Evolutionary conservation across 2,329 filamentous ascomycete genomes (phyloP).

Genomic region (Botrytis paeoniae): DNA sequence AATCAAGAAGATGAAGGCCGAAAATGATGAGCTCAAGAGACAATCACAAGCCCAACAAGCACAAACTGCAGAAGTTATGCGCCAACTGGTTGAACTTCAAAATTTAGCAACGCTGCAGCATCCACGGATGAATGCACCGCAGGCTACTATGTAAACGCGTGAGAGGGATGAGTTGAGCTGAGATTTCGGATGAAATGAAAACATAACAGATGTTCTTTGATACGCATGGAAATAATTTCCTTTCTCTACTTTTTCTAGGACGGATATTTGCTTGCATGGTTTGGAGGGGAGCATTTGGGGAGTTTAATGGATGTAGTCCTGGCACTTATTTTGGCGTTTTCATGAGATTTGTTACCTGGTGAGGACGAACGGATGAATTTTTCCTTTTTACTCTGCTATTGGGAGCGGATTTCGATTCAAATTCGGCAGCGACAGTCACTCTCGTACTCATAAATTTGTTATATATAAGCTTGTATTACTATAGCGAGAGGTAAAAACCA

Average conservation of each 20-base stretch:
- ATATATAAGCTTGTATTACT: not conserved
- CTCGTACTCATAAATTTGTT: not conserved
- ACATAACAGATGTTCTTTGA: constrained; percentile 1
- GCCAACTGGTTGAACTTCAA: constrained; percentile 20
- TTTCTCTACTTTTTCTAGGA: not conserved
- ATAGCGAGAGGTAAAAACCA: not conserved
- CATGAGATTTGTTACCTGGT: not conserved
- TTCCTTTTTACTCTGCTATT: not conserved
- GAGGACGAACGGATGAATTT: not conserved
- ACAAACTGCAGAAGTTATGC: constrained; percentile 20
- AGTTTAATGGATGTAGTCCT: constrained; percentile 14
- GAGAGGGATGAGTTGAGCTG: not conserved
- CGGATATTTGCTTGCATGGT: not conserved
- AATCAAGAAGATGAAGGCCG: constrained; percentile 62
- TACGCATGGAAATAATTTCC: not conserved
- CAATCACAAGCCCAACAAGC: constrained; percentile 15
- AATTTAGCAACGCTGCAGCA: constrained; percentile 16
- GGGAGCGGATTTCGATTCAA: not conserved
- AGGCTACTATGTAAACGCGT: constrained; percentile 15
- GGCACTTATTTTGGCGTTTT: constrained; percentile 17
- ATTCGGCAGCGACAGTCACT: not conserved
- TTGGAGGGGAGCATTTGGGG: constrained; percentile 18
- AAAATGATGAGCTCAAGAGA: constrained; percentile 54
- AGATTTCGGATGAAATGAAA: not conserved
- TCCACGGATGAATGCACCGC: constrained; percentile 18